Base-by-base conservation (phyloP, 2,329 filamentous ascomycete genomes). In the Venturiaceae sp. region DNA sequence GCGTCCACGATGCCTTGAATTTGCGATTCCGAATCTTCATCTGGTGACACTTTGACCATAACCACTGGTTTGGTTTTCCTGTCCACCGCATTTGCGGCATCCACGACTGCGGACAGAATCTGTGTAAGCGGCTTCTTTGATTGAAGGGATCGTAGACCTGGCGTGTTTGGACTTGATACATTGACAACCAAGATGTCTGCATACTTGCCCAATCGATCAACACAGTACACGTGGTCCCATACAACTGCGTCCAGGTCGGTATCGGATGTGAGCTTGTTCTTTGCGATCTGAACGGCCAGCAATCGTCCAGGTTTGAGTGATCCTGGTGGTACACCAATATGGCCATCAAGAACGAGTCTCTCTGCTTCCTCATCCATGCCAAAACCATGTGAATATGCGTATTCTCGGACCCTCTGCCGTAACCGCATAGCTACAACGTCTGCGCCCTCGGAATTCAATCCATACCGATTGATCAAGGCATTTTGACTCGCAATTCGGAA, bases 111-210 rank as follows among this genome's bases (percentile, higher is more conserved):
- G 9, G 80, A 82, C 41, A 99, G 76, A 52, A 99, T 86, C 44
- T 83, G 78, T 2, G 90, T 92, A 59, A 99, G 75, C 1, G 92
- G 92, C 63, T 88, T 90, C 0, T 86, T 83, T 2, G 88, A 88
- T 74, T 99, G 94, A 37, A 99, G 77, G 58, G 90, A 87, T 26
- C 94, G 84, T 53, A 97, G 80, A 0, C 94, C 92, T 0, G 92
- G 92, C 0, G 92, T 97, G 74, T 99, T 99, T 26, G 94, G 94
- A 65, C 89, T 95, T 67, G 91, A 96, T 54, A 99, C 94, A 67
- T 99, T 99, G 68, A 99, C 94, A 7, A 97, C 92, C n/a, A 99
- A 76, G 36, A 99, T 87, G 67, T 99, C 94, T 11, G 94, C 91
- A 69, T 96, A 99, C 55, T 81, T 86, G 3, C 87, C 94, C 37